Conservation (phyloP, 129 eudicot species). For the Sambucus nigra region DNA sequence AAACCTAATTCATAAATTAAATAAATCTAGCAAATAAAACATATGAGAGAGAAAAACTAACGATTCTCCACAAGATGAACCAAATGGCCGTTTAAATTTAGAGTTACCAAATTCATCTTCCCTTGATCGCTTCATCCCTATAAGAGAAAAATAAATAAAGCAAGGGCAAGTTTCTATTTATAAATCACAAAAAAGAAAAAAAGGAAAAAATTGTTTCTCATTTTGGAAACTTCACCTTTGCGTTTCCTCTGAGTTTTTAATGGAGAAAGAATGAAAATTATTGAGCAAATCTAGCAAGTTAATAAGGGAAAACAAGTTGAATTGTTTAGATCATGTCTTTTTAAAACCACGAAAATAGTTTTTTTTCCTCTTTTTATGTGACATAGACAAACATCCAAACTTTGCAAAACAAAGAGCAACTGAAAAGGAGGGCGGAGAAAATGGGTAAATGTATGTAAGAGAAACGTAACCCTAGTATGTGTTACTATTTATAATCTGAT, state of each 20-base stretch:
- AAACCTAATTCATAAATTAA: not conserved
- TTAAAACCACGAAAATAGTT: slow-evolving; percentile 12
- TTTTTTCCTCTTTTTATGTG: not conserved
- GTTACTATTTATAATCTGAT: slow-evolving; percentile 7
- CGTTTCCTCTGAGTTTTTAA: slow-evolving; percentile 7
- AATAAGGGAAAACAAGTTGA: slow-evolving; percentile 10
- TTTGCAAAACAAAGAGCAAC: slow-evolving; percentile 20
- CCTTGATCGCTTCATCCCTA: slow-evolving; percentile 82
- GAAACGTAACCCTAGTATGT: slow-evolving; percentile 18
- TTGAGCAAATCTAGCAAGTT: slow-evolving; percentile 33
- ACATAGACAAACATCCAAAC: slow-evolving; percentile 3
- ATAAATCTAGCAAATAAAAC: not conserved
- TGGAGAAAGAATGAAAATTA: slow-evolving; percentile 4
- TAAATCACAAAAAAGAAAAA: slow-evolving; percentile 6
- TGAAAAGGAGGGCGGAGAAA: slow-evolving; percentile 22
- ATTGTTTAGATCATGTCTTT: slow-evolving; percentile 24
- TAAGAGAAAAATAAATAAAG: slow-evolving; percentile 10
- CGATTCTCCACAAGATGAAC: slow-evolving; percentile 84
- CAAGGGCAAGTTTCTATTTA: not conserved
- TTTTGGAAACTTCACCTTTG: slow-evolving; percentile 19
- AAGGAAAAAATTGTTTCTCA: not conserved
- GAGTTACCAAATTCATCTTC: slow-evolving; percentile 61
- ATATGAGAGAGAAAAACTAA: slow-evolving; percentile 27
- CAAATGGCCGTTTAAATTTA: slow-evolving; percentile 79
- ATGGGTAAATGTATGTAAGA: not conserved